These are phyloP conservation scores for Atalantia buxifolia DNA, from an alignment of 345 rosid genomes.

Conservation along the genomic window DNA sequence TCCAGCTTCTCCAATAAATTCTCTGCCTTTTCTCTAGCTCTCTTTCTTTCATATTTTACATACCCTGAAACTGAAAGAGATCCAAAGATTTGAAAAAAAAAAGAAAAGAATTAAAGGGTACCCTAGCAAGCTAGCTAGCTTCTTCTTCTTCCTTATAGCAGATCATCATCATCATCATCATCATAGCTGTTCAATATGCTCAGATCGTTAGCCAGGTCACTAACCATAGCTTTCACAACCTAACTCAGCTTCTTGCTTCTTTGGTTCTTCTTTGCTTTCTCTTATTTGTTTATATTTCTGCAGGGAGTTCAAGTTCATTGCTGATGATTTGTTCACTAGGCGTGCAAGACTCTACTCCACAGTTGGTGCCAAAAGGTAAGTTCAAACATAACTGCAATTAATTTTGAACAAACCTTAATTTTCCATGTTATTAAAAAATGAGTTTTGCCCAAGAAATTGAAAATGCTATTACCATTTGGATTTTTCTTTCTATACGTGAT, in stretches of 20 bases:
- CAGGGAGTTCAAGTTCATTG: conserved; percentile 16
- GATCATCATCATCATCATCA: not conserved
- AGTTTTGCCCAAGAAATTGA: not conserved
- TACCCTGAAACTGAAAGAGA: not conserved
- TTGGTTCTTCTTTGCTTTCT: not conserved
- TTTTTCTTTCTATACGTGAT: too few species aligned
- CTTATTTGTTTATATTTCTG: not conserved
- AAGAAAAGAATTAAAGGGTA: too few species aligned
- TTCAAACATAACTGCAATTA: not conserved
- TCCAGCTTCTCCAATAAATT: not conserved
- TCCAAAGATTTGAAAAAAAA: not conserved
- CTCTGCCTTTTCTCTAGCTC: not conserved
- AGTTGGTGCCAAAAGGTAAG: conserved; percentile 9
- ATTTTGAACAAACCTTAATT: not conserved
- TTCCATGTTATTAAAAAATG: not conserved
- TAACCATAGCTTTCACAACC: too few species aligned
- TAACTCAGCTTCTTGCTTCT: not conserved
- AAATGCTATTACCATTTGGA: not conserved
- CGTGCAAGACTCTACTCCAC: conserved; percentile 15
- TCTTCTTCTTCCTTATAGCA: not conserved
- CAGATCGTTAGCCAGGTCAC: conserved; percentile 14
- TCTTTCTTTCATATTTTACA: not conserved
- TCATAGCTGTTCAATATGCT: conserved; percentile 2
- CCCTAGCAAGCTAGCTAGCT: not conserved
- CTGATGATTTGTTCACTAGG: conserved; percentile 1